These are phyloP conservation scores for Cladosporium austrohemisphaericum DNA, from an alignment of 2,329 filamentous ascomycete species.

Conservation along the genomic window DNA sequence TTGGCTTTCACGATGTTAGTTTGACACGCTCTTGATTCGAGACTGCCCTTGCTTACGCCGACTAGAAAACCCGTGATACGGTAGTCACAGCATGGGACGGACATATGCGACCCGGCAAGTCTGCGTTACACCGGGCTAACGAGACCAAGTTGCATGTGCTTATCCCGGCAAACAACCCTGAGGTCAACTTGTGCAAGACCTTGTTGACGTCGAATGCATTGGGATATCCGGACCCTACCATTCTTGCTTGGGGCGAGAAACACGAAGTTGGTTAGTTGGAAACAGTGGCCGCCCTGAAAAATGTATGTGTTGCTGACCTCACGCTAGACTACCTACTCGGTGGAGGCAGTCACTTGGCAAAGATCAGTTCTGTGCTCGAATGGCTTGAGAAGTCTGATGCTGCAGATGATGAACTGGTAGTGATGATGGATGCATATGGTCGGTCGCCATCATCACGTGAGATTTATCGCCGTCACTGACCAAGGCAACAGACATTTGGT, in stretches of 20 bases:
- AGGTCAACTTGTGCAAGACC: slow-evolving; percentile 25
- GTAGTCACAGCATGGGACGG: slow-evolving; percentile 7
- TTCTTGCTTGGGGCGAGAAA: slow-evolving; percentile 17
- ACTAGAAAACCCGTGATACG: neutral
- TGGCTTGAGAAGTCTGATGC: slow-evolving; percentile 19
- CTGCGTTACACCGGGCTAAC: neutral
- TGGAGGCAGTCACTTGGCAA: slow-evolving; percentile 24
- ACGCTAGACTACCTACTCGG: slow-evolving; percentile 9
- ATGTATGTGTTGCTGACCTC: neutral
- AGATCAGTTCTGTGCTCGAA: slow-evolving; percentile 26
- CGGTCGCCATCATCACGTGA: neutral
- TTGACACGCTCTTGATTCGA: neutral
- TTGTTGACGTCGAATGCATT: slow-evolving; percentile 21
- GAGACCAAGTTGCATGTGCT: slow-evolving; percentile 25
- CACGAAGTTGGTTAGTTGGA: neutral
- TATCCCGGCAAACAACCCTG: slow-evolving; percentile 24
- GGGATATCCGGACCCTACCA: slow-evolving; percentile 21
- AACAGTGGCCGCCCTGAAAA: neutral
- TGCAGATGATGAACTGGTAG: slow-evolving; percentile 23
- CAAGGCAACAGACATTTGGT: slow-evolving; percentile 24
- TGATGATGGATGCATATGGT: slow-evolving; percentile 30
- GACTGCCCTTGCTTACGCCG: neutral
- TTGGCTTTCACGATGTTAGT: slow-evolving; percentile 9
- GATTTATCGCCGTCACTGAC: slow-evolving; percentile 1
- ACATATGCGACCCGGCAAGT: neutral